Evolutionary conservation across 2,329 filamentous ascomycete species (phyloP), one percentile per base, ranked within the genome.

Genomic region (Ophiostoma piceae): DNA sequence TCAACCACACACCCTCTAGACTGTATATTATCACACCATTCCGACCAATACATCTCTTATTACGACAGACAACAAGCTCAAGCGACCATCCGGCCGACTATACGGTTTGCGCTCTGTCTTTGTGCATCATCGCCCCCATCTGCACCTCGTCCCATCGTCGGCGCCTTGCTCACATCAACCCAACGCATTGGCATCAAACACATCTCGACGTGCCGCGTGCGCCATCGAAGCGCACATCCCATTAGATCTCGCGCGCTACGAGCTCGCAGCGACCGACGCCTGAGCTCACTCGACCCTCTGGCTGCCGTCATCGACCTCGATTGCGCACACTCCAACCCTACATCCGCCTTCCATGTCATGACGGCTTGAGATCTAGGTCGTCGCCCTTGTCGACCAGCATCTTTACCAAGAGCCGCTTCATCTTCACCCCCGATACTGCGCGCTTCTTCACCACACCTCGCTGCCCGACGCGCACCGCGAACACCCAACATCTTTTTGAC

Each of bases 361-460:
- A 65, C 62, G 62, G 62, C 62, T n/a, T 65, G 62, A 65, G 32
- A n/a, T n/a, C 16, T 26, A 65, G 62, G 62, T 65, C 62, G 62
- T 65, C 62, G 62, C 62, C 32, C 62, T 65, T 65, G 62, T 65
- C 62, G 62, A 65, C 62, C 62, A 62, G 26, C 57, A 32, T 26
- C 57, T 12, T 32, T 0, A 19, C 22, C 6, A 62, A 26, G 57
- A 62, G 57, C 57, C 32, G 22, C 14, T 19, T 19, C 1, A 26
- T 14, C 57, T 62, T 14, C 26, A 14, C 14, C 26, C 26, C 12
- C 9, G 57, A 32, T 32, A 62, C 14, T 12, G 26, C 57, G n/a
- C 26, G 57, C 8, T 32, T 26, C 26, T 62, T 26, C n/a, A 26
- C n/a, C 51, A 26, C 5, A 26, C n/a, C n/a, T 57, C 9, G 8